phyloP scores from a whole-genome alignment of 140 eudicot genomes.

The Bidens hawaiensis region DNA sequence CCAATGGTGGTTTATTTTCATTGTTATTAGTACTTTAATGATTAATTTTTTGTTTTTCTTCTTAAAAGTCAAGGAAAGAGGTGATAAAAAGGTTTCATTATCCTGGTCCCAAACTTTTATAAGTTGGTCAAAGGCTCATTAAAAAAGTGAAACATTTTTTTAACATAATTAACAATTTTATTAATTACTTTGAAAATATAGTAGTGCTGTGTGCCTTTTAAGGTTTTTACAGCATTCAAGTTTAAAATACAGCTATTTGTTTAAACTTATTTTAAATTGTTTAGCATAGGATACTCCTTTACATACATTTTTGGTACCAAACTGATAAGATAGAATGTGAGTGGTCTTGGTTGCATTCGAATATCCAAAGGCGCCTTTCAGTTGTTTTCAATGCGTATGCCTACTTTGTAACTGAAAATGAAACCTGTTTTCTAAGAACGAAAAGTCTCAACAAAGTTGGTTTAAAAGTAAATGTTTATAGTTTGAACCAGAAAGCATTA shows the following conservation, averaged over 20 bases:
- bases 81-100: conserved; percentile 13
- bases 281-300: conserved; percentile 2
- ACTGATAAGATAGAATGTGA: conserved; percentile 21
- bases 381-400: background rate
- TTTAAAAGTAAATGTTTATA: background rate
- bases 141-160: too few relatives aligned
- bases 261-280: background rate
- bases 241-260: too few relatives aligned
- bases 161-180: background rate
- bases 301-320: conserved; percentile 20
- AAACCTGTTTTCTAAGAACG: too few relatives aligned
- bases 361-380: conserved; percentile 15
- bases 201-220: too few relatives aligned
- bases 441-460: too few relatives aligned
- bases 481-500: background rate
- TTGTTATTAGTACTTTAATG: conserved; percentile 26
- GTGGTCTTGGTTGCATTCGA: conserved; percentile 23
- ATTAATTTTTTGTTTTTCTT: conserved; percentile 15
- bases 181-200: background rate
- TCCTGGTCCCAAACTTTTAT: conserved; percentile 19
- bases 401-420: background rate
- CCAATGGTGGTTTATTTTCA: conserved; percentile 33
- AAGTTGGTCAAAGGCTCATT: conserved; percentile 4
- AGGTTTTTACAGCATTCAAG: too few relatives aligned
- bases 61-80: conserved; percentile 1